These are phyloP conservation scores for Russula sp. DNA, from an alignment of 768 basidiomycete genomes.

Conservation along the genomic window DNA sequence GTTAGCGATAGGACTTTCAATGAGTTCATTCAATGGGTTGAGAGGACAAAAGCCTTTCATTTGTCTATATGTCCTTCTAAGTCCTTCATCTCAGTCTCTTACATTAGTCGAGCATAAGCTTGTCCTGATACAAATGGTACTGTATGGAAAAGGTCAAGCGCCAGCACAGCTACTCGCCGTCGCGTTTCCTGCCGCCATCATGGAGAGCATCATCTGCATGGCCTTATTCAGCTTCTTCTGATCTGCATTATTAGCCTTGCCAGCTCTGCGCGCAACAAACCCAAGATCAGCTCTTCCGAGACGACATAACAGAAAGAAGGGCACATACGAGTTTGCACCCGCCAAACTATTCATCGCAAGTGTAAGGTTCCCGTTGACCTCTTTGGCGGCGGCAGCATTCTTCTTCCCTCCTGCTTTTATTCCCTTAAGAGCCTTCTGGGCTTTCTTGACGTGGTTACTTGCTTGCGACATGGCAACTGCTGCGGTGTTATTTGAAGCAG, in stretches of 20 bases:
- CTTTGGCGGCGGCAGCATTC: not conserved
- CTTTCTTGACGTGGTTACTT: not conserved
- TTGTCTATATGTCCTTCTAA: not conserved
- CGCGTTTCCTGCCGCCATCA: not conserved
- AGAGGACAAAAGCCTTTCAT: not conserved
- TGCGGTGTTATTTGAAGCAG: not conserved
- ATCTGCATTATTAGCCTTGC: not conserved
- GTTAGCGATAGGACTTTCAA: not conserved
- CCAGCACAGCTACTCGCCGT: not conserved
- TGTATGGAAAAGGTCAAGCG: slow-evolving; percentile 8
- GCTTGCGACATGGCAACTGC: not conserved
- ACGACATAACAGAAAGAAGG: not conserved
- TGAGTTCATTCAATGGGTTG: not conserved
- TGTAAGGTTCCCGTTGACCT: slow-evolving; percentile 13
- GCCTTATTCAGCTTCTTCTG: not conserved
- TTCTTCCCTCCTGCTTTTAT: not conserved
- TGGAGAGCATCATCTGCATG: not conserved
- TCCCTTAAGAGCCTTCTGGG: not conserved
- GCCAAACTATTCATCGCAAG: not conserved
- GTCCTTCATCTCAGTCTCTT: slow-evolving; percentile 10
- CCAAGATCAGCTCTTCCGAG: not conserved
- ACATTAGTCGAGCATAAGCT: slow-evolving; percentile 8
- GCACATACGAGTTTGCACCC: slow-evolving; percentile 2
- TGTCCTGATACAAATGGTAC: not conserved
- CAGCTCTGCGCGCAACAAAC: not conserved